A percentile compares a stretch with the other conserved stretches of the same genome.
Evolutionary conservation across 495 filamentous ascomycete genomes (phyloP).

Genomic region (Staphylotrichum longicolle): DNA sequence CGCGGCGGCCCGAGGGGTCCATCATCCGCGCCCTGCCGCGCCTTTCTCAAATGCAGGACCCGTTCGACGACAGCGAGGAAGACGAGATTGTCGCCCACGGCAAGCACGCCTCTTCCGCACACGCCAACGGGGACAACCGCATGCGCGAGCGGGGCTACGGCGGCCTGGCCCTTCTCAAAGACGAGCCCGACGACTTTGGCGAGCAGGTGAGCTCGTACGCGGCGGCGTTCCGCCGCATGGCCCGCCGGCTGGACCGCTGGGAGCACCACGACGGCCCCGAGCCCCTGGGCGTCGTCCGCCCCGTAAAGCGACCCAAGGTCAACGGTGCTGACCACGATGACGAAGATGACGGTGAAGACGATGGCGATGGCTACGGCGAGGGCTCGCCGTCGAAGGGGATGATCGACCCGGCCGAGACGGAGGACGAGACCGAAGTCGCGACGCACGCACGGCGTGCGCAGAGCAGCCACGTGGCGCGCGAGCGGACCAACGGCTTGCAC

Average conservation of each 20-base stretch:
- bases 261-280: slow-evolving; percentile 52
- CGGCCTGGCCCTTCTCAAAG: slow-evolving; percentile 65
- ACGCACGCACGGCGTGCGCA: slow-evolving; percentile 17
- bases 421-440: slow-evolving; percentile 33
- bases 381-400: slow-evolving; percentile 30
- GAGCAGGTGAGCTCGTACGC: slow-evolving; percentile 72
- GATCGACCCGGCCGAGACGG: slow-evolving; percentile 36
- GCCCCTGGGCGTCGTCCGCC: slow-evolving; percentile 43
- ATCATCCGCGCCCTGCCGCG: slow-evolving; percentile 69
- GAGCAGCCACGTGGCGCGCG: slow-evolving; percentile 5
- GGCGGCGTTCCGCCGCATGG: slow-evolving; percentile 65
- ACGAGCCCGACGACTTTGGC: slow-evolving; percentile 71
- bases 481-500: slow-evolving; percentile 22
- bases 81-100: slow-evolving; percentile 54
- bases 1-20: slow-evolving; percentile 58
- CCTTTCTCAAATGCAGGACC: slow-evolving; percentile 62
- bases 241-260: slow-evolving; percentile 73
- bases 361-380: slow-evolving; percentile 39
- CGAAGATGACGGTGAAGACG: slow-evolving; percentile 31
- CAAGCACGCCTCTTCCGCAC: slow-evolving; percentile 14
- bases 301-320: slow-evolving; percentile 40
- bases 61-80: slow-evolving; percentile 76
- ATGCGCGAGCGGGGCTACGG: slow-evolving; percentile 61
- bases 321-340: slow-evolving; percentile 25
- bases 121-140: slow-evolving; percentile 21